Base-by-base conservation (phyloP, 2,329 filamentous ascomycete genomes). In the Monosporascus sp. region DNA sequence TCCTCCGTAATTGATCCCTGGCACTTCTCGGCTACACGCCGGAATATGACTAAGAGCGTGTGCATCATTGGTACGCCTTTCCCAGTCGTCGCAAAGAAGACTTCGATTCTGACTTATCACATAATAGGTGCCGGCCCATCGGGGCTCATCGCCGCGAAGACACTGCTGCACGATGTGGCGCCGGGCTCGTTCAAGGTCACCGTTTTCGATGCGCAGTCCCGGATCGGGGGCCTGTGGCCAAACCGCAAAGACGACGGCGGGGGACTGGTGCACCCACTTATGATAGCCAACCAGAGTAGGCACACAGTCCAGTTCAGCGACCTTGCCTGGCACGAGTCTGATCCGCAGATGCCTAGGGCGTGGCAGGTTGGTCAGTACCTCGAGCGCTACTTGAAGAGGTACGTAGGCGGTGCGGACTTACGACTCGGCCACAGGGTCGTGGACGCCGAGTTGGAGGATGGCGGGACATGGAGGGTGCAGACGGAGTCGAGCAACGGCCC, bases 221-320 rank as follows among this genome's bases (percentile, higher is more conserved):
- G 81, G 40, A 77, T 93, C 17, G 90, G 89, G 11, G 90, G 90
- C 0, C 79, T 94, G n/a, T 95, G 90, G 90, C 86, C 87, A 3
- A 71, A 74, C 1, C 68, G 70, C 14, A 76, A 74, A 51, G 60
- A 71, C 2, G 82, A 85, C 51, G 60, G 57, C n/a, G 70, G 60
- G 1, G 77, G 81, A 2, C 71, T 81, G 40, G 71, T 87, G 17
- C 82, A 87, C 57, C 87, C 86, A 8, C 78, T 87, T 50, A 88
- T 88, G 77, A 75, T 81, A 17, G 82, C 82, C 4, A 95, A 95
- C 66, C 82, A 92, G 63, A 91, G 87, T 71, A 81, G 80, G 46
- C 89, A 91, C 68, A 90, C 88, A 0, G 84, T 94, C 58, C 79
- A 82, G 61, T 86, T 86, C 62, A 84, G 81, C 58, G 90, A 93